Evolutionary conservation across 192 early-diverging fungal species (phyloP), one percentile per base, ranked within the genome.

Genomic region (Dissophora globulifera): DNA sequence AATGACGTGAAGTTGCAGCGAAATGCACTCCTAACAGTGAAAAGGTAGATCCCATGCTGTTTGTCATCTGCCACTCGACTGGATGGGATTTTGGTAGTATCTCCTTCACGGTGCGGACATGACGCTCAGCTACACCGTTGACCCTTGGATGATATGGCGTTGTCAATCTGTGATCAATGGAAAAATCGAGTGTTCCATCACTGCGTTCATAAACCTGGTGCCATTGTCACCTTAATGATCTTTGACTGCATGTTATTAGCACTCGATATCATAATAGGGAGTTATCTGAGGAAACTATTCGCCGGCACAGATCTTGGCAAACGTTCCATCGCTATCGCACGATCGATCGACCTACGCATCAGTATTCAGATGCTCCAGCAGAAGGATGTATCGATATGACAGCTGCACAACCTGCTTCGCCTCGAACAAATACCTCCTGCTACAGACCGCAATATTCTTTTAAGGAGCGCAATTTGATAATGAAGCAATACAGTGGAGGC

Each of bases 361-460:
- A 45, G 43, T n/a, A 17, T 4, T 17, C 9, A 45, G 16, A 45
- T 10, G 43, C 43, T 10, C 8, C 13, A 13, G 13, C 38, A 40
- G 38, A 10, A 7, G 38, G 13, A 40, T 7, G 13, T 13, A 40
- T 13, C 8, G 38, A 40, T 7, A 40, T 40, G 38, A 40, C 38
- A 40, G 38, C 38, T 10, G 38, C 38, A 13, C 38, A 40, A 40
- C 38, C 38, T 13, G 13, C 8, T 13, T 40, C 38, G 50, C 29
- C 29, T 51, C 50, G 27, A 16, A 67, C 86, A 30, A 20, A 33
- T 9, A 54, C 30, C 52, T 19, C 50, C 29, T 13, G 19, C 5
- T 19, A 54, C 31, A 29, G 52, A 2, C 31, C 52, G 22, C 52
- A 32, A 15, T 54, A 54, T 27, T 31, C 31, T 7, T 4, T 12